Conservation (phyloP, 2,329 filamentous ascomycete species). For the Diplodia seriata region DNA sequence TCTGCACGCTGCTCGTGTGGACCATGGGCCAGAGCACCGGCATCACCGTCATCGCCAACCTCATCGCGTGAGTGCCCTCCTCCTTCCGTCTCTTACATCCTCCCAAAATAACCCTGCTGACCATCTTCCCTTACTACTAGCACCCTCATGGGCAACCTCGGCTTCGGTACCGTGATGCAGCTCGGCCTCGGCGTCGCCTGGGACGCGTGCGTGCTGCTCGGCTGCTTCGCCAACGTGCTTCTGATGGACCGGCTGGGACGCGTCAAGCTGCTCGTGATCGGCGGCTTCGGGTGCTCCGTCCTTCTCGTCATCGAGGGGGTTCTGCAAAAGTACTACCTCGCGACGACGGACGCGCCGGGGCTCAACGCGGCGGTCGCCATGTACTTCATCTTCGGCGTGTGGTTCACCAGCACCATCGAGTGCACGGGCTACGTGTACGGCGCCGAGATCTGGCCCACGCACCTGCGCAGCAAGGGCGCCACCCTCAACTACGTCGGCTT, state of each 20-base stretch:
- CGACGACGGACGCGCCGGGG: slow-evolving; percentile 35
- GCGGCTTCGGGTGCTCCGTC: slow-evolving; percentile 37
- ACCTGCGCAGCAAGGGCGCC: slow-evolving; percentile 39
- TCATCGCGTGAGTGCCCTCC: slow-evolving; percentile 33
- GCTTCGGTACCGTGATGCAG: slow-evolving; percentile 41
- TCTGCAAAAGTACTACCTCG: slow-evolving; percentile 39
- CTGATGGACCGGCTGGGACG: slow-evolving; percentile 43
- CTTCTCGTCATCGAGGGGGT: slow-evolving; percentile 39
- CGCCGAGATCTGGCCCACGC: slow-evolving; percentile 47
- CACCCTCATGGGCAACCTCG: slow-evolving; percentile 43
- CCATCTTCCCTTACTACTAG: slow-evolving; percentile 29
- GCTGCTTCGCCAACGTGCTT: slow-evolving; percentile 40
- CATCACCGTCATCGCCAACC: slow-evolving; percentile 43
- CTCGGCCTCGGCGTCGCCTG: slow-evolving; percentile 42
- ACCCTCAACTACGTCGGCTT: slow-evolving; percentile 38
- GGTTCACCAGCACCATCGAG: slow-evolving; percentile 41
- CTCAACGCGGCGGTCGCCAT: slow-evolving; percentile 37
- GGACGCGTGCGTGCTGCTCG: slow-evolving; percentile 40
- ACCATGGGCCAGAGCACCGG: slow-evolving; percentile 44
- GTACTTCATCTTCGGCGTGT: slow-evolving; percentile 34
- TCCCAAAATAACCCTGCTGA: no score
- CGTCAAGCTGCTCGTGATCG: slow-evolving; percentile 37
- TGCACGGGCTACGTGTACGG: slow-evolving; percentile 44
- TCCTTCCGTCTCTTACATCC: background rate
- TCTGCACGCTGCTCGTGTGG: slow-evolving; percentile 42